These are phyloP conservation scores for Achaetomiella virescens DNA, from an alignment of 495 filamentous ascomycete species.

Conservation along the genomic window DNA sequence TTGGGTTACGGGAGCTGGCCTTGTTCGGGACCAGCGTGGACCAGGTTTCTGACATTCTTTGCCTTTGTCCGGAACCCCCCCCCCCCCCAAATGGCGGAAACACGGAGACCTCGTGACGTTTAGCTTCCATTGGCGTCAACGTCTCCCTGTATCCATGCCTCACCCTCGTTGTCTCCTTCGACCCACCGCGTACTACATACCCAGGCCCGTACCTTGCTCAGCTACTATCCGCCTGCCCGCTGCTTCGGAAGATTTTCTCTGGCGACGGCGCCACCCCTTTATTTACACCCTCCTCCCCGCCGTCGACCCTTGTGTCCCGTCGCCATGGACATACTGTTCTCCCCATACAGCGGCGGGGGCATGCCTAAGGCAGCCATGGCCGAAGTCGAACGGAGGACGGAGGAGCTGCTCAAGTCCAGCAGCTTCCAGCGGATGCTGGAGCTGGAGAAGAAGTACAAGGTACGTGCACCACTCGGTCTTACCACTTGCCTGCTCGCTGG, in stretches of 20 bases:
- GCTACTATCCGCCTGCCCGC: neutral
- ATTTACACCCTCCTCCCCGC: constrained; percentile 11
- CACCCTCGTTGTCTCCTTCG: neutral
- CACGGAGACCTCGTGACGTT: neutral
- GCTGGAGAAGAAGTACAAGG: constrained; percentile 48
- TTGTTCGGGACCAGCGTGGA: neutral
- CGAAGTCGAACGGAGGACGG: constrained; percentile 19
- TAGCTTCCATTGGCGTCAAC: neutral
- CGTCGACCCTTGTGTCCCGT: constrained; percentile 5
- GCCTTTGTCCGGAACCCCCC: neutral
- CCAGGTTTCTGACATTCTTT: neutral
- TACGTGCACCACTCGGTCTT: constrained; percentile 25
- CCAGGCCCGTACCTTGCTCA: neutral
- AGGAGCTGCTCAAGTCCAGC: constrained; percentile 32
- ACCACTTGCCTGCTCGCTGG: constrained; percentile 10
- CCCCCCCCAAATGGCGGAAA: neutral
- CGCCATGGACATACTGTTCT: constrained; percentile 24
- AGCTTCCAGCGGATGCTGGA: constrained; percentile 47
- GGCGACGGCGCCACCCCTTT: neutral
- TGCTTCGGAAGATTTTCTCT: neutral
- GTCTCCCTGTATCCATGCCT: neutral
- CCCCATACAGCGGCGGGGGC: constrained; percentile 15
- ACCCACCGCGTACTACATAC: neutral
- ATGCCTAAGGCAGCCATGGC: constrained; percentile 24
- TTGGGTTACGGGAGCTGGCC: constrained; percentile 7